A percentile compares a stretch with the other conserved stretches of the same genome.
These are phyloP conservation scores for Shiraia sp. DNA, from an alignment of 2,329 filamentous ascomycete species.

Conservation along the genomic window DNA sequence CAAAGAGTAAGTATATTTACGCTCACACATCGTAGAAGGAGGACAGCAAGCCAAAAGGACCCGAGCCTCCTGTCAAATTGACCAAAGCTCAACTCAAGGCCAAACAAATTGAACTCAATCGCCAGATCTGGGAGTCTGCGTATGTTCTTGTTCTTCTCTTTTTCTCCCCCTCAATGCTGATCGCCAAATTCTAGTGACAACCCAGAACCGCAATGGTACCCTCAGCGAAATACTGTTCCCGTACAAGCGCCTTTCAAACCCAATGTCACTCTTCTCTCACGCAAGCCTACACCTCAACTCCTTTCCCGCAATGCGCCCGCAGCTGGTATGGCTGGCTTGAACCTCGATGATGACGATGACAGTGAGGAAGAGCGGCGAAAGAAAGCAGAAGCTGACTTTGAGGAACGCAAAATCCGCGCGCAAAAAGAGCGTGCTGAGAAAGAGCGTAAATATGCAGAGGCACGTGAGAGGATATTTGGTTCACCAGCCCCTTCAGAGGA, in stretches of 20 bases:
- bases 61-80: conserved; percentile 54
- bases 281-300: conserved; percentile 70
- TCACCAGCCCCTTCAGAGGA: conserved; percentile 48
- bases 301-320: conserved; percentile 56
- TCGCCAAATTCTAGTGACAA: conserved; percentile 62
- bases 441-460: conserved; percentile 87
- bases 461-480: conserved; percentile 84
- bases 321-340: conserved; percentile 47
- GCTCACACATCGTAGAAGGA: conserved; percentile 38
- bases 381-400: conserved; percentile 67
- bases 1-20: conserved; percentile 1
- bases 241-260: conserved; percentile 76
- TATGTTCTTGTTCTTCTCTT: conserved; percentile 51
- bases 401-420: conserved; percentile 78
- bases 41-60: conserved; percentile 42
- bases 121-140: conserved; percentile 88
- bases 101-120: conserved; percentile 80
- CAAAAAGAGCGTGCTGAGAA: conserved; percentile 84
- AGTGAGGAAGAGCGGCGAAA: conserved; percentile 66
- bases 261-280: conserved; percentile 80
- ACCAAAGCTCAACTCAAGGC: conserved; percentile 78
- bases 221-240: conserved; percentile 67
- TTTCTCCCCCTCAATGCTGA: conserved; percentile 15
- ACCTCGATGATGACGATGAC: conserved; percentile 61
- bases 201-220: conserved; percentile 73